These are phyloP conservation scores for Penicillium turbatum DNA, from an alignment of 495 filamentous ascomycete genomes.

Conservation along the genomic window DNA sequence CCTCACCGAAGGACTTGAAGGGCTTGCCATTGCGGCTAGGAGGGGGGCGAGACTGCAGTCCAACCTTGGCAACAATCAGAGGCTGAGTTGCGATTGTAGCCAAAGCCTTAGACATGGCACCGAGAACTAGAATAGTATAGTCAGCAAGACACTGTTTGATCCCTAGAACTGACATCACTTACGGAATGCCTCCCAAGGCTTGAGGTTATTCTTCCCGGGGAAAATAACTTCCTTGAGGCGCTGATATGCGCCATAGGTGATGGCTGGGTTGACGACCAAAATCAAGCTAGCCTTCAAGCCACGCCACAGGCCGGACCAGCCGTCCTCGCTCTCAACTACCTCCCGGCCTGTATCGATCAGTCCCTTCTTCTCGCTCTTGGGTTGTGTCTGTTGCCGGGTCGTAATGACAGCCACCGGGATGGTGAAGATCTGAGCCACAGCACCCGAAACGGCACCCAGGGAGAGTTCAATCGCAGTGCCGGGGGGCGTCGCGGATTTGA, in stretches of 20 bases:
- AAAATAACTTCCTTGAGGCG: slow-evolving; percentile 76
- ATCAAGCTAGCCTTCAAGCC: slow-evolving; percentile 96
- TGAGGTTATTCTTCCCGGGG: slow-evolving; percentile 69
- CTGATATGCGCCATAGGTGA: slow-evolving; percentile 98
- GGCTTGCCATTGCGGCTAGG: slow-evolving; percentile 80
- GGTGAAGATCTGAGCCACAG: slow-evolving; percentile 90
- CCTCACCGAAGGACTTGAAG: slow-evolving; percentile 91
- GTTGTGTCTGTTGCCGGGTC: slow-evolving; percentile 90
- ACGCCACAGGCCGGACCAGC: slow-evolving; percentile 84
- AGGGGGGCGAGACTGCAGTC: slow-evolving; percentile 88
- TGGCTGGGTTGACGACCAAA: slow-evolving; percentile 92
- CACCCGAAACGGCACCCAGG: slow-evolving; percentile 84
- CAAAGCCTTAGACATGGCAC: slow-evolving; percentile 86
- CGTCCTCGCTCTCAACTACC: slow-evolving; percentile 87
- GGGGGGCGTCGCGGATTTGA: slow-evolving; percentile 57
- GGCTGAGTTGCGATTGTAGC: slow-evolving; percentile 94
- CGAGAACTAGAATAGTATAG: slow-evolving; percentile 60
- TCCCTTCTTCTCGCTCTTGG: slow-evolving; percentile 78
- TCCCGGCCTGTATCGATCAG: slow-evolving; percentile 84
- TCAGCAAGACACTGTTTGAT: slow-evolving; percentile 14
- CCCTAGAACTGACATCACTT: slow-evolving; percentile 34
- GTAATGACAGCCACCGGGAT: slow-evolving; percentile 95
- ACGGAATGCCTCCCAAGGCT: slow-evolving; percentile 89
- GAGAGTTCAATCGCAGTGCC: slow-evolving; percentile 82
- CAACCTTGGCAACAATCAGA: slow-evolving; percentile 96